phyloP scores from a whole-genome alignment of 345 rosid species.

The Excoecaria agallocha region DNA sequence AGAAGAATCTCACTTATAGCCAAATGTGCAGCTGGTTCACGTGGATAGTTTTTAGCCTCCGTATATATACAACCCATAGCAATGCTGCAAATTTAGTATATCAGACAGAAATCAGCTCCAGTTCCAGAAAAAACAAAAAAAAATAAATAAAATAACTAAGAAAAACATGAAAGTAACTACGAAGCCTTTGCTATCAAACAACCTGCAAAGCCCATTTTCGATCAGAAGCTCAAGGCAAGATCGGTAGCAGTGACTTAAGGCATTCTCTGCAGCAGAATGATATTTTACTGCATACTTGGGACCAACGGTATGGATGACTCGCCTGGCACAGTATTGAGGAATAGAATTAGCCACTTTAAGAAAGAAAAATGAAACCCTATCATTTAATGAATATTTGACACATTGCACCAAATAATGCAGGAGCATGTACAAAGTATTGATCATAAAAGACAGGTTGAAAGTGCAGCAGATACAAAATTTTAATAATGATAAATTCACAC shows the following conservation, averaged over 20 bases:
- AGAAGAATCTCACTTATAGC: conserved; percentile 74
- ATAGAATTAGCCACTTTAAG: background rate
- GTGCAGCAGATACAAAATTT: background rate
- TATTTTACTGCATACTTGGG: conserved; percentile 96
- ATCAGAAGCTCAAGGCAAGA: conserved; percentile 93
- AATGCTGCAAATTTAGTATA: conserved; percentile 52
- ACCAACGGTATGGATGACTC: conserved; percentile 84
- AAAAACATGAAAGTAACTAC: conserved; percentile 6
- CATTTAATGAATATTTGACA: background rate
- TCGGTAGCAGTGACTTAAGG: conserved; percentile 94
- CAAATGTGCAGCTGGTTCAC: conserved; percentile 98
- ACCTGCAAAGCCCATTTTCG: conserved; percentile 87
- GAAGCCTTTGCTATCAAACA: conserved; percentile 23
- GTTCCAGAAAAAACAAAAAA: conserved; percentile 10
- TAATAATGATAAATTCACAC: background rate
- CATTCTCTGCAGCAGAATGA: conserved; percentile 99
- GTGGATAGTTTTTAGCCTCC: conserved; percentile 92
- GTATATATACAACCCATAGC: conserved; percentile 94
- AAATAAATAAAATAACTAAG: conserved; percentile 3
- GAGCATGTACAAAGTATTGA: background rate
- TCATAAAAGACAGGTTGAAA: background rate
- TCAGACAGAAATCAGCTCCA: conserved; percentile 32
- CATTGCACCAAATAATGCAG: background rate
- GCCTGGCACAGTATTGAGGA: conserved; percentile 12
- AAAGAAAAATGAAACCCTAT: background rate